Evolutionary conservation across 352 stramenopile genomes (phyloP).

Genomic region (Phytophthora macrochlamydospora): DNA sequence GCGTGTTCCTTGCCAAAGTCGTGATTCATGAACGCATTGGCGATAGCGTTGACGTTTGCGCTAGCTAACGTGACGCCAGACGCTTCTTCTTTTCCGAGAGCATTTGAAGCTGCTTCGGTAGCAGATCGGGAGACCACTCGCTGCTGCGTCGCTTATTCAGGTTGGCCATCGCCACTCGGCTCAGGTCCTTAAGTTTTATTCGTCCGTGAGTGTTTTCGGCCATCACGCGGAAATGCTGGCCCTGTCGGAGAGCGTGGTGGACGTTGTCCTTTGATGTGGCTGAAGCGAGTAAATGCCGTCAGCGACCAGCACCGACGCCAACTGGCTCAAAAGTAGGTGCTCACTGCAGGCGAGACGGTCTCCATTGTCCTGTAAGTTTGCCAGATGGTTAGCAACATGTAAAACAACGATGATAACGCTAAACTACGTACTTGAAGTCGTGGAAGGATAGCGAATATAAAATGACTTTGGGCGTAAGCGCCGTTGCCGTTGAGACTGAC

Average conservation of each 20-base stretch:
- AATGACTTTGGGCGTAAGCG: slow-evolving; percentile 70
- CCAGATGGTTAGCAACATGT: not conserved
- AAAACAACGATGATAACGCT: not conserved
- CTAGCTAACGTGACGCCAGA: slow-evolving; percentile 5
- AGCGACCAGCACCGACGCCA: slow-evolving; percentile 73
- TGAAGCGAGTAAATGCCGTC: slow-evolving; percentile 71
- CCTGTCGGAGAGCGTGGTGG: slow-evolving; percentile 53
- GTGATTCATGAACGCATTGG: slow-evolving; percentile 23
- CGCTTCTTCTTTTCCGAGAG: slow-evolving; percentile 45
- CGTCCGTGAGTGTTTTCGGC: slow-evolving; percentile 61
- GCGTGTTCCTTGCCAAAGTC: slow-evolving; percentile 1
- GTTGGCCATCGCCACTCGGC: slow-evolving; percentile 72
- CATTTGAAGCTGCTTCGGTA: slow-evolving; percentile 65
- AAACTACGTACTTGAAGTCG: slow-evolving; percentile 65
- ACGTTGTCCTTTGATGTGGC: slow-evolving; percentile 58
- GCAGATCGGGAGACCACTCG: slow-evolving; percentile 74
- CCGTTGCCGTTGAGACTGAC: slow-evolving; percentile 72
- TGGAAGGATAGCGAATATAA: slow-evolving; percentile 84
- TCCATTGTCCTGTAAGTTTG: slow-evolving; percentile 45
- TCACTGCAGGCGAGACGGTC: slow-evolving; percentile 75
- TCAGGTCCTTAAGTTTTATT: slow-evolving; percentile 57
- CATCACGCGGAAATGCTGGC: slow-evolving; percentile 60
- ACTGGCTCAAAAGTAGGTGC: slow-evolving; percentile 83
- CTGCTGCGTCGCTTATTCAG: slow-evolving; percentile 62
- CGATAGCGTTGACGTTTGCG: slow-evolving; percentile 24